A percentile compares a stretch with the other conserved stretches of the same genome.
Evolutionary conservation across 805 yeast species (phyloP).

Genomic region (Maudiozyma bulderi): DNA sequence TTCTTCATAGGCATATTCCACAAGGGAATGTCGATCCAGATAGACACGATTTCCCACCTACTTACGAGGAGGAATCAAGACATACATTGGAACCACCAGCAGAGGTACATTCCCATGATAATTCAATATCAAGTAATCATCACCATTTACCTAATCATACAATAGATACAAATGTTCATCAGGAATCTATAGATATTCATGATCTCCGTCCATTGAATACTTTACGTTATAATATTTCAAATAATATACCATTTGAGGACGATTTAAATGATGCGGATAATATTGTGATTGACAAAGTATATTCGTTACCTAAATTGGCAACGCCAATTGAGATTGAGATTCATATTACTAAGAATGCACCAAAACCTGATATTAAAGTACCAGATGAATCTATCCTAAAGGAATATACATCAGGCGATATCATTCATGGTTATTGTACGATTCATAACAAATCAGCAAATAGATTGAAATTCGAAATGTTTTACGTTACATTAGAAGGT

Average conservation of each 20-base stretch:
- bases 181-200: slow-evolving; percentile 2
- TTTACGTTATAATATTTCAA: slow-evolving; percentile 9
- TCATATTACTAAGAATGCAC: slow-evolving; percentile 42
- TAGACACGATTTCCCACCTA: slow-evolving; percentile 29
- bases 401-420: slow-evolving; percentile 62
- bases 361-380: slow-evolving; percentile 35
- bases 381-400: slow-evolving; percentile 39
- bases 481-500: slow-evolving; percentile 44
- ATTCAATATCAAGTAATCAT: not conserved
- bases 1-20: slow-evolving; percentile 33
- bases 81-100: not conserved
- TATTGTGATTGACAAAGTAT: slow-evolving; percentile 43
- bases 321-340: slow-evolving; percentile 43
- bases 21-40: slow-evolving; percentile 31
- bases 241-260: slow-evolving; percentile 19
- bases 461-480: slow-evolving; percentile 52
- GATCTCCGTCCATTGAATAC: slow-evolving; percentile 15
- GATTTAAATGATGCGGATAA: slow-evolving; percentile 32
- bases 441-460: slow-evolving; percentile 38
- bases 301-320: slow-evolving; percentile 35
- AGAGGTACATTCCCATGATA: not conserved
- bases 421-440: slow-evolving; percentile 48
- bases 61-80: slow-evolving; percentile 20
- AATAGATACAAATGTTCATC: slow-evolving; percentile 1
- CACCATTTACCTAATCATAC: not conserved